Conservation (phyloP, 495 filamentous ascomycete genomes). For the Annulohypoxylon maeteangense region DNA sequence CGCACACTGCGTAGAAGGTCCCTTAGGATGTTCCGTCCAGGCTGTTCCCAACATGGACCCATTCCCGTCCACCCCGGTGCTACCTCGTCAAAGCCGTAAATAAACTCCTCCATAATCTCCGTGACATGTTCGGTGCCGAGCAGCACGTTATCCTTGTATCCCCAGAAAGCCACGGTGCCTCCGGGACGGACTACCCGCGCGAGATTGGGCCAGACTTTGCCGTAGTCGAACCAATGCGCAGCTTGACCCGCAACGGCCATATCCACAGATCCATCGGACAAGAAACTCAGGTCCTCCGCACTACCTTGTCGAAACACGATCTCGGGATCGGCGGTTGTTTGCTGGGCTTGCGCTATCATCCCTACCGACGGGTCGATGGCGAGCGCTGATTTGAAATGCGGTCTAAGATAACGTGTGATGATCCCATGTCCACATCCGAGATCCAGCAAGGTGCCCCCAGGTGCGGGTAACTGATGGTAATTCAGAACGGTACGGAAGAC, state of each 20-base stretch:
- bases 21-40: conserved; percentile 65
- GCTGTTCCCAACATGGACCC: conserved; percentile 69
- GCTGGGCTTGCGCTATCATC: conserved; percentile 67
- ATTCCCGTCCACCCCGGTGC: conserved; percentile 59
- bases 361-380: conserved; percentile 67
- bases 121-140: conserved; percentile 60
- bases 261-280: conserved; percentile 62
- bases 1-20: conserved; percentile 58
- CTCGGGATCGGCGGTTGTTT: conserved; percentile 54
- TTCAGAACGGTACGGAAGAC: conserved; percentile 65
- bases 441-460: conserved; percentile 61
- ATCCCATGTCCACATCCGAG: conserved; percentile 71
- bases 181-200: conserved; percentile 61
- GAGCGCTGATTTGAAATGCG: conserved; percentile 59
- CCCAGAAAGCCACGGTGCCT: conserved; percentile 70
- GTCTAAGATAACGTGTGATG: conserved; percentile 64
- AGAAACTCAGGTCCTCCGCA: conserved; percentile 63
- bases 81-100: conserved; percentile 57
- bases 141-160: conserved; percentile 70
- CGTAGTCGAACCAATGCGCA: conserved; percentile 73
- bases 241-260: conserved; percentile 69
- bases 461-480: conserved; percentile 56
- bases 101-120: conserved; percentile 57
- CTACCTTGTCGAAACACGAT: conserved; percentile 58
- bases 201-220: conserved; percentile 64